A percentile compares a stretch with the other conserved stretches of the same genome.
Evolutionary conservation across 306 rosid genomes (phyloP).

Genomic region (Vigna hirtella): DNA sequence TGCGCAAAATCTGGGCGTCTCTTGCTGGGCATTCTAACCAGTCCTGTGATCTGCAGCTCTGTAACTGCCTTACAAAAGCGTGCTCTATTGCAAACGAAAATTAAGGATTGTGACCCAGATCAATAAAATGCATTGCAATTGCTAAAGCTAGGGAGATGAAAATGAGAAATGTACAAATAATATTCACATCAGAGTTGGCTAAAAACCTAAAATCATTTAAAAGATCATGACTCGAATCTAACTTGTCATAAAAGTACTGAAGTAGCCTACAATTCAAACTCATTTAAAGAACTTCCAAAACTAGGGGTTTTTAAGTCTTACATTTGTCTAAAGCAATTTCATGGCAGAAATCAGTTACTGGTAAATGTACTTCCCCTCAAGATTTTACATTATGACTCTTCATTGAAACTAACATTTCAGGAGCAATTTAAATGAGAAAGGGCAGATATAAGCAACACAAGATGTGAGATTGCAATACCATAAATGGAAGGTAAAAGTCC

Average conservation of each 20-base stretch:
- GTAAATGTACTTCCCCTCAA: not conserved
- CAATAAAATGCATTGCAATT: constrained; percentile 31
- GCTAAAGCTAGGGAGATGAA: not conserved
- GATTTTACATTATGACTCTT: not conserved
- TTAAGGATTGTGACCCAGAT: constrained; percentile 60
- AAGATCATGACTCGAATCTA: too few relatives aligned
- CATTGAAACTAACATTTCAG: not conserved
- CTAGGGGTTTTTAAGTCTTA: not conserved
- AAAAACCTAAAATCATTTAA: too few relatives aligned
- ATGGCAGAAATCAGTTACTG: not conserved
- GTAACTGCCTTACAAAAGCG: constrained; percentile 88
- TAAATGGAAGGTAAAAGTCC: not conserved
- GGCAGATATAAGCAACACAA: not conserved
- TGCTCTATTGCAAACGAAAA: constrained; percentile 61
- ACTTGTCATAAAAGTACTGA: too few relatives aligned
- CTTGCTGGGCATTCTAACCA: constrained; percentile 89
- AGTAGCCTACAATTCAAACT: constrained; percentile 1
- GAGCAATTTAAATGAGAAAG: not conserved
- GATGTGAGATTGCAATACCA: constrained; percentile 3
- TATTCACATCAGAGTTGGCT: not conserved
- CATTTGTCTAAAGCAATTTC: constrained; percentile 21
- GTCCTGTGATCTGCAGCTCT: constrained; percentile 86
- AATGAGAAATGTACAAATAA: constrained; percentile 5
- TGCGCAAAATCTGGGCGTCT: constrained; percentile 89
- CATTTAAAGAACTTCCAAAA: not conserved